phyloP scores from a whole-genome alignment of 1,284 basidiomycete genomes.

The Cutaneotrichosporon mucoides region DNA sequence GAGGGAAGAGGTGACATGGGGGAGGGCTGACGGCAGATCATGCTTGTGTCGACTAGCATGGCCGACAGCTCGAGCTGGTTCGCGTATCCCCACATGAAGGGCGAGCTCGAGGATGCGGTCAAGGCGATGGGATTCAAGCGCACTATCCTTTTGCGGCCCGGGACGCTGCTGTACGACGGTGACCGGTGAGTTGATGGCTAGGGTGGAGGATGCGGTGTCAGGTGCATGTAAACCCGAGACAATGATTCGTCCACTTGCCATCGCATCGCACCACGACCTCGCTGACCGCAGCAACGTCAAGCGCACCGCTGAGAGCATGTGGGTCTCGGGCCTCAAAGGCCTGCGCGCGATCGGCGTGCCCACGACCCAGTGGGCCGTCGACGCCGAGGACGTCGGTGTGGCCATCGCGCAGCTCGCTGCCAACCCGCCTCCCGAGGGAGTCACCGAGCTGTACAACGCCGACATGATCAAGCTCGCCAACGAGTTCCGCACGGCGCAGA shows the following conservation, averaged over 20 bases:
- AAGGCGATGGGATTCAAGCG: conserved; percentile 35
- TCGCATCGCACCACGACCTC: no score
- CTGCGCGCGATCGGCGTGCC: conserved; percentile 25
- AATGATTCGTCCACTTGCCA: no score
- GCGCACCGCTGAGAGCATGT: conserved; percentile 18
- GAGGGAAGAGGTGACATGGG: no score
- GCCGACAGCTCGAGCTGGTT: conserved; percentile 24
- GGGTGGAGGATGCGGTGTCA: no score
- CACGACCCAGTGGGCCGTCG: conserved; percentile 18
- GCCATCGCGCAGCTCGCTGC: conserved; percentile 40
- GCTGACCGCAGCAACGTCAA: conserved; percentile 18
- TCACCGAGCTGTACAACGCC: conserved; percentile 23
- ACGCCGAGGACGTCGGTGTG: conserved; percentile 32
- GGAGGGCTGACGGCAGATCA: conserved; percentile 24
- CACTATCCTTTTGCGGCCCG: conserved; percentile 42
- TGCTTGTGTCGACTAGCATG: conserved; percentile 40
- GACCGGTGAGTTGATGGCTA: conserved; percentile 22
- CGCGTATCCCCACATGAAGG: conserved; percentile 42
- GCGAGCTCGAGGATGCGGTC: conserved; percentile 41
- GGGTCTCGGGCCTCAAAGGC: conserved; percentile 17
- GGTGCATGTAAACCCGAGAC: no score
- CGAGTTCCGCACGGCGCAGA: conserved; percentile 19
- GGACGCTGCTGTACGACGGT: conserved; percentile 31
- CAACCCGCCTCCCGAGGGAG: conserved; percentile 24
- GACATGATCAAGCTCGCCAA: conserved; percentile 32